Percentiles rank a stretch among this genome's conserved stretches.
Conservation (phyloP, 345 rosid genomes). For the Moricandia moricandioides region DNA sequence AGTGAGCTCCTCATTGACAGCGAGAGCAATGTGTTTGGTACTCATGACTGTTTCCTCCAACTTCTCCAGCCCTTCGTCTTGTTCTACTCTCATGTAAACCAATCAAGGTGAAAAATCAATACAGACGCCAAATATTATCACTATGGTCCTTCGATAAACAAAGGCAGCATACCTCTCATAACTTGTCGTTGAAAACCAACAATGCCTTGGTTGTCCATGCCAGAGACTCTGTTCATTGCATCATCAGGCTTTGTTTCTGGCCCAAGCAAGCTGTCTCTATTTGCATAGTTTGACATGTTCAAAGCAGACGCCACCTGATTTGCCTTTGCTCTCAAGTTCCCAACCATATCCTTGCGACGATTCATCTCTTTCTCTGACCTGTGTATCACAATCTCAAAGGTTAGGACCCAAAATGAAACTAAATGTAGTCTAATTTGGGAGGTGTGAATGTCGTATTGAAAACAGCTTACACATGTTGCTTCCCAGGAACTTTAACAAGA, state of each 20-base stretch:
- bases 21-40: conserved; percentile 86
- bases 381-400: conserved; percentile 15
- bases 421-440: neutral
- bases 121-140: neutral
- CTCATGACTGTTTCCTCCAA: conserved; percentile 85
- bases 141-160: neutral
- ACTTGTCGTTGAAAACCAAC: conserved; percentile 87
- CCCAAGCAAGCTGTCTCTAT: conserved; percentile 62
- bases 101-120: neutral
- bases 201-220: conserved; percentile 81
- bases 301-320: conserved; percentile 80
- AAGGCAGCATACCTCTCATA: conserved; percentile 69
- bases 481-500: conserved; percentile 62
- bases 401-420: conserved; percentile 3
- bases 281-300: conserved; percentile 89
- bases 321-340: conserved; percentile 69
- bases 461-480: conserved; percentile 59
- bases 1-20: conserved; percentile 90
- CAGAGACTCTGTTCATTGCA: conserved; percentile 56
- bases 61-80: conserved; percentile 98
- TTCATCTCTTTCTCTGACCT: conserved; percentile 97
- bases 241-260: conserved; percentile 30
- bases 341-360: conserved; percentile 88
- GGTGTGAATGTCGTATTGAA: too few relatives aligned
- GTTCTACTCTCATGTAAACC: conserved; percentile 52